These are phyloP conservation scores for Botrytis galanthina DNA, from an alignment of 2,329 filamentous ascomycete species.

Conservation along the genomic window DNA sequence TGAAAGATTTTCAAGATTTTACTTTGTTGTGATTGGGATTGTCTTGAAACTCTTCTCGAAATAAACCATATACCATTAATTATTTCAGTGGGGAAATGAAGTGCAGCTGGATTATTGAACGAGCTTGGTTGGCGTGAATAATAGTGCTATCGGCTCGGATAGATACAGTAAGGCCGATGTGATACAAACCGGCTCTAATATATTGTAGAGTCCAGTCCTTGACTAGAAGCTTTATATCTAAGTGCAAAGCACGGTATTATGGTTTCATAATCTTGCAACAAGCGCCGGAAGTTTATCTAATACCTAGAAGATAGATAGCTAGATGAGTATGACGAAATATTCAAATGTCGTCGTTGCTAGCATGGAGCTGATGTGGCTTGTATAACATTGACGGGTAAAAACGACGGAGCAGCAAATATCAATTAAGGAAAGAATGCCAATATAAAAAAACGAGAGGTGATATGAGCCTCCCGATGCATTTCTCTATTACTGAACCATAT, in stretches of 20 bases:
- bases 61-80: neutral
- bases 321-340: neutral
- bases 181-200: neutral
- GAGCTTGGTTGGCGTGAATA: neutral
- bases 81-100: neutral
- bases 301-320: neutral
- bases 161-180: slow-evolving; percentile 17
- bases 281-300: neutral
- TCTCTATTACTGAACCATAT: neutral
- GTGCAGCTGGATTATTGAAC: neutral
- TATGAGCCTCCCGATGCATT: neutral
- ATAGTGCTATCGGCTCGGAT: slow-evolving; percentile 15
- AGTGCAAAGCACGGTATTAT: neutral
- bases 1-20: neutral
- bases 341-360: neutral
- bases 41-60: too few species aligned
- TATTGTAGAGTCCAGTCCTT: neutral
- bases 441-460: neutral
- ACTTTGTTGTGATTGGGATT: neutral
- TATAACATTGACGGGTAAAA: neutral
- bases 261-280: neutral
- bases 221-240: neutral
- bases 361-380: slow-evolving; percentile 9
- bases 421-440: neutral
- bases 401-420: neutral